phyloP scores from a whole-genome alignment of 441 rosid genomes.

The Eutrema salsugineum region DNA sequence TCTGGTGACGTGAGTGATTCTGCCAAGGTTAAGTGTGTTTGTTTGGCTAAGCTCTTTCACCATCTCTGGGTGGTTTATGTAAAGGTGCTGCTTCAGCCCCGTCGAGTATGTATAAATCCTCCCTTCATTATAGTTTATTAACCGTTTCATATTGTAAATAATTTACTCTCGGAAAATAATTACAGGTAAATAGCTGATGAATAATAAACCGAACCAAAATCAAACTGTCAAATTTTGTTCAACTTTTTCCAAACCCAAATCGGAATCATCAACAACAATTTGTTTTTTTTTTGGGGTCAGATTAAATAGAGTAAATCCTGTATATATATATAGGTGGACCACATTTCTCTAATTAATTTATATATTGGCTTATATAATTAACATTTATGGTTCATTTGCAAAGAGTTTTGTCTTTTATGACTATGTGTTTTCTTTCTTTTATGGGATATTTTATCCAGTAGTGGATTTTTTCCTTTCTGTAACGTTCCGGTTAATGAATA shows the following conservation, averaged over 20 bases:
- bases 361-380: too few species aligned
- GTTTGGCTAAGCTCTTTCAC: conserved; percentile 61
- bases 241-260: background rate
- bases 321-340: background rate
- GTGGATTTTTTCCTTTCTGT: background rate
- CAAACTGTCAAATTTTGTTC: background rate
- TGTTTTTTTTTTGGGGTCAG: background rate
- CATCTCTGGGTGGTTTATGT: conserved; percentile 49
- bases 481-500: background rate
- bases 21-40: conserved; percentile 48
- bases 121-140: background rate
- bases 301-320: background rate
- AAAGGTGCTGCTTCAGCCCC: conserved; percentile 56
- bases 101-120: conserved; percentile 57
- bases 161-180: background rate
- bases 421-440: too few species aligned
- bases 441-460: too few species aligned
- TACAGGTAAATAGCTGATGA: background rate
- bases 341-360: background rate
- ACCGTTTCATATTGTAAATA: conserved; percentile 28
- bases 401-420: too few species aligned
- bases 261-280: too few species aligned
- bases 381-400: too few species aligned
- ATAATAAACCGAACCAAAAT: background rate
- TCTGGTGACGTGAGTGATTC: conserved; percentile 38